Percentiles rank a stretch among this genome's conserved stretches.
These are phyloP conservation scores for cucumber (Cucumis sativus) DNA, from an alignment of 306 rosid genomes.

Conservation along the genomic window DNA sequence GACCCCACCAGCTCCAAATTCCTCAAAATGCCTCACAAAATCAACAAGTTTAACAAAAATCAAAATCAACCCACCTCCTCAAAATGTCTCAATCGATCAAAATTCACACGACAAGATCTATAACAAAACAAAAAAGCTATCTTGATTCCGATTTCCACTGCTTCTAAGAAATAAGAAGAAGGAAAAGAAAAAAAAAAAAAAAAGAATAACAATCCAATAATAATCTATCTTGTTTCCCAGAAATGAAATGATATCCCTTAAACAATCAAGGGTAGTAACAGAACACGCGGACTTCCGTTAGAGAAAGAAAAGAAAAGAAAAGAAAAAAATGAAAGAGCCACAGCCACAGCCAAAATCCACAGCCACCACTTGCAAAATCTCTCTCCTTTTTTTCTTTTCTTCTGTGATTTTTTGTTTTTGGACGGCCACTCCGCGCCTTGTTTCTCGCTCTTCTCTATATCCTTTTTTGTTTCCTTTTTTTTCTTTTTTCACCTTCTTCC, in stretches of 20 bases:
- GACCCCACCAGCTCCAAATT: conserved; percentile 13
- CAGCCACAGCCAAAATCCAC: not conserved
- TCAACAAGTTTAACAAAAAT: not conserved
- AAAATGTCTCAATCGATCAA: conserved; percentile 31
- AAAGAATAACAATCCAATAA: not conserved
- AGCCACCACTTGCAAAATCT: not conserved
- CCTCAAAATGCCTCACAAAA: conserved; percentile 6
- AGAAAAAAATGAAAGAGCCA: not conserved
- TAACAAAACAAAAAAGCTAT: not conserved
- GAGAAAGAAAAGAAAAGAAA: not conserved
- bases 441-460: conserved; percentile 24
- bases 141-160: conserved; percentile 10
- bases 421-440: conserved; percentile 52
- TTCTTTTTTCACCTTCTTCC: not conserved
- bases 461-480: not conserved
- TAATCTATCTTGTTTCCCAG: not conserved
- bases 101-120: conserved; percentile 36
- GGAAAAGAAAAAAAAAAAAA: not conserved
- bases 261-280: conserved; percentile 18
- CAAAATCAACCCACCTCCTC: conserved; percentile 22
- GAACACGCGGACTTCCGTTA: conserved; percentile 23
- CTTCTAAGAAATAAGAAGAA: not conserved
- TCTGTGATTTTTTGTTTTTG: conserved; percentile 11
- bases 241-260: conserved; percentile 10
- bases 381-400: conserved; percentile 3